These are phyloP conservation scores for Keithomyces neogunnii DNA, from an alignment of 2,329 filamentous ascomycete genomes.

Conservation along the genomic window DNA sequence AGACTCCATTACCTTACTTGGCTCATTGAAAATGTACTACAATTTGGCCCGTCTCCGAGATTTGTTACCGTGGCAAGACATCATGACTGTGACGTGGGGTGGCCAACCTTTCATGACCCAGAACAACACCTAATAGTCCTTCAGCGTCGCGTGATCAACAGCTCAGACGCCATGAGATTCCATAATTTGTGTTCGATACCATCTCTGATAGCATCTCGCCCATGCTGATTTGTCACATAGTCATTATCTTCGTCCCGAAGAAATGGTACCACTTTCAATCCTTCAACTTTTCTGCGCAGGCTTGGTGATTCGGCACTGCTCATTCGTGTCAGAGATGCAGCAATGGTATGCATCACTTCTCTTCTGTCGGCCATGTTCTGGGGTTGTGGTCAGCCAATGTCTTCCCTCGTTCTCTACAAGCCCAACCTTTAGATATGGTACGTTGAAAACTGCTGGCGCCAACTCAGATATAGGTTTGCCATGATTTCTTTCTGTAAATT, in stretches of 20 bases:
- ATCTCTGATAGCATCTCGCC: not conserved
- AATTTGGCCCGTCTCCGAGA: too few relatives aligned
- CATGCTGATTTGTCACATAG: not conserved
- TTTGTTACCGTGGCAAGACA: too few relatives aligned
- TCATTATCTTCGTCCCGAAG: not conserved
- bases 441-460: conserved; percentile 27
- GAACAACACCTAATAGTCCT: not conserved
- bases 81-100: too few relatives aligned
- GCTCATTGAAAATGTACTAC: too few relatives aligned
- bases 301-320: conserved; percentile 24
- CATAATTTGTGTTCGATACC: conserved; percentile 14
- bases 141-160: not conserved
- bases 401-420: too few relatives aligned
- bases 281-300: conserved; percentile 20
- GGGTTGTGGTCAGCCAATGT: conserved; percentile 3
- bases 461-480: conserved; percentile 17
- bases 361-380: conserved; percentile 19
- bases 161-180: conserved; percentile 16
- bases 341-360: conserved; percentile 18
- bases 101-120: too few relatives aligned
- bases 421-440: conserved; percentile 25
- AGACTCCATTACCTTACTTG: too few relatives aligned
- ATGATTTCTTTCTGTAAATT: conserved; percentile 9
- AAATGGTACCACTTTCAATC: not conserved
- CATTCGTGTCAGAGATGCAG: conserved; percentile 23